phyloP scores from a whole-genome alignment of 129 eudicot species.

The carrot (Daucus carota) region DNA sequence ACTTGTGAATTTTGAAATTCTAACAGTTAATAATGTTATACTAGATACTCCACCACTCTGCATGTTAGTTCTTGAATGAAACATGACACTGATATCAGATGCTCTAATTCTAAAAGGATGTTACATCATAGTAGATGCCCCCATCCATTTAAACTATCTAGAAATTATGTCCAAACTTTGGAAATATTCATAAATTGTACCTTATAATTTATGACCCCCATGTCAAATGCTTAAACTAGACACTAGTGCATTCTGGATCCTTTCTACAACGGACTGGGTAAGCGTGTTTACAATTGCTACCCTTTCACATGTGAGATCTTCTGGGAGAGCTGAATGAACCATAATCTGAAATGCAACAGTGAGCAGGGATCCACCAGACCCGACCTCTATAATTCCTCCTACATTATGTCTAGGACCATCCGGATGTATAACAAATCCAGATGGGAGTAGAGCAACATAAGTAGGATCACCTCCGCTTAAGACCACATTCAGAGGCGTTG shows the following conservation, averaged over 20 bases:
- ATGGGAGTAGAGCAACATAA: slow-evolving; percentile 70
- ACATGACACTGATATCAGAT: no score
- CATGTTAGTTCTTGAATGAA: no score
- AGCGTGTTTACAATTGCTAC: slow-evolving; percentile 63
- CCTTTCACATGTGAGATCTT: slow-evolving; percentile 52
- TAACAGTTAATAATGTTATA: not conserved
- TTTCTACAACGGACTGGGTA: slow-evolving; percentile 59
- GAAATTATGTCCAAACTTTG: not conserved
- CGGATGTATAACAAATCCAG: slow-evolving; percentile 88
- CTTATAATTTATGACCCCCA: slow-evolving; percentile 16
- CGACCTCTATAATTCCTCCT: slow-evolving; percentile 37
- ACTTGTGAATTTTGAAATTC: no score
- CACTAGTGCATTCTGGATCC: slow-evolving; percentile 53
- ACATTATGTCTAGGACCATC: slow-evolving; percentile 56
- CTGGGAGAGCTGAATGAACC: slow-evolving; percentile 65
- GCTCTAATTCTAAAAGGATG: not conserved
- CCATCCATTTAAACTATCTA: not conserved
- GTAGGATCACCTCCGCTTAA: slow-evolving; percentile 82
- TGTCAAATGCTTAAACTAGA: slow-evolving; percentile 44
- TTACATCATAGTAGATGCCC: not conserved
- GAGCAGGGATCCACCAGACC: slow-evolving; percentile 65
- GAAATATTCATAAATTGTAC: slow-evolving; percentile 15
- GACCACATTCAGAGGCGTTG: slow-evolving; percentile 61
- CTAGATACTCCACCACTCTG: no score
- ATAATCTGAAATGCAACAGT: slow-evolving; percentile 72